A percentile compares a stretch with the other conserved stretches of the same genome.
Evolutionary conservation across 768 basidiomycete genomes (phyloP).

Genomic region (Boletus reticulatus): DNA sequence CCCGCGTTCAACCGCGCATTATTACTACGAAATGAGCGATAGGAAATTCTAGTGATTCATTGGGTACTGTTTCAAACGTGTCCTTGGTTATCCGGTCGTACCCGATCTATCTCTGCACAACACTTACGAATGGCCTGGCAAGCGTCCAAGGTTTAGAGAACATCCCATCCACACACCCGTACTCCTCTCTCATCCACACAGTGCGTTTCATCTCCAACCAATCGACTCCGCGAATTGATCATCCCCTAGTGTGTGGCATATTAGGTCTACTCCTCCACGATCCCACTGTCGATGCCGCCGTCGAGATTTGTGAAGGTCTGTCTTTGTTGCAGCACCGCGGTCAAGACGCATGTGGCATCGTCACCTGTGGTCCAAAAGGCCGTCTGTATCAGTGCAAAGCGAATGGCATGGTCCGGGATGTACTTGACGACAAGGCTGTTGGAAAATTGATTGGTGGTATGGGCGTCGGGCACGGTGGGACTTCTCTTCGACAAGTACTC

Average conservation of each 20-base stretch:
- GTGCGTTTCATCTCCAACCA: constrained; percentile 23
- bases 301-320: constrained; percentile 93
- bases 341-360: constrained; percentile 96
- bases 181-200: constrained; percentile 9
- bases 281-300: constrained; percentile 66
- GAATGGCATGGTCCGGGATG: constrained; percentile 98
- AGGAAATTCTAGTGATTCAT: no score
- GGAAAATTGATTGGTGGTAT: constrained; percentile 84
- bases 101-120: not conserved
- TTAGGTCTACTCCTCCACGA: constrained; percentile 86
- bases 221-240: constrained; percentile 3
- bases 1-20: constrained; percentile 74
- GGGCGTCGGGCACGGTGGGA: constrained; percentile 95
- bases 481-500: not conserved
- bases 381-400: constrained; percentile 98
- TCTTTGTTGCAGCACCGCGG: constrained; percentile 95
- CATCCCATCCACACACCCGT: constrained; percentile 5
- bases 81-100: not conserved
- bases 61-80: no score
- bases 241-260: constrained; percentile 79
- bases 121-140: not conserved
- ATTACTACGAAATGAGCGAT: constrained; percentile 23
- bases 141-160: constrained; percentile 1
- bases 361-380: constrained; percentile 94
- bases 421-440: constrained; percentile 82